Percentiles rank a stretch among this genome's conserved stretches.
Conservation (phyloP, 2,329 filamentous ascomycete genomes). For the Claviceps sp. region DNA sequence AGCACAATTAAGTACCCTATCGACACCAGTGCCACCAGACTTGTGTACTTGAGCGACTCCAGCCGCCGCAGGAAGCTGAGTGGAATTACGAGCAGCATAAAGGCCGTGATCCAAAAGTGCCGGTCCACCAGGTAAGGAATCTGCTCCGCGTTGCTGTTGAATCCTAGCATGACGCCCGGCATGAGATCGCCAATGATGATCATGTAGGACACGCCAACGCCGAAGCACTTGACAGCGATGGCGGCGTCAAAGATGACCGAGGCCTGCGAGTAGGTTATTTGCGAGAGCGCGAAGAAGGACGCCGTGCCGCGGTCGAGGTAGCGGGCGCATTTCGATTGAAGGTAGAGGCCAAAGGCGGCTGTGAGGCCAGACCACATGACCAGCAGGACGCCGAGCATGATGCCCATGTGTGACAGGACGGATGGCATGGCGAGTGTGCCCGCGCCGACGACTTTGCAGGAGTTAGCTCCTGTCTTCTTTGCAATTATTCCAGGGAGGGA, state of each 20-base stretch:
- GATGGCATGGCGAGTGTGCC: conserved; percentile 93
- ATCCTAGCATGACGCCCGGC: conserved; percentile 82
- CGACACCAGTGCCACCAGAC: conserved; percentile 76
- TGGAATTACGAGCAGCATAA: conserved; percentile 93
- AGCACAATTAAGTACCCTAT: conserved; percentile 90
- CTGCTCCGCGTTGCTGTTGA: conserved; percentile 48
- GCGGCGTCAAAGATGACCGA: conserved; percentile 91
- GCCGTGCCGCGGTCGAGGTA: conserved; percentile 82
- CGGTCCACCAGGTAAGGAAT: conserved; percentile 71
- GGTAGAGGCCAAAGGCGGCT: conserved; percentile 84
- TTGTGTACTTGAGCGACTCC: conserved; percentile 96
- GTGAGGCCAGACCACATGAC: conserved; percentile 87
- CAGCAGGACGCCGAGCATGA: conserved; percentile 67
- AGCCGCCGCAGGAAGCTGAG: conserved; percentile 81
- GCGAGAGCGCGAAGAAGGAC: conserved; percentile 93
- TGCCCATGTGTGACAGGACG: conserved; percentile 90
- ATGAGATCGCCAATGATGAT: conserved; percentile 98
- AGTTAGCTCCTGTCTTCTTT: conserved; percentile 7
- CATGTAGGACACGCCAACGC: conserved; percentile 90
- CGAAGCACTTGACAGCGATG: conserved; percentile 96
- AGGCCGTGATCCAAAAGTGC: conserved; percentile 95
- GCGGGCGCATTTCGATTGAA: conserved; percentile 82
- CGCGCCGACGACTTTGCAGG: conserved; percentile 64
- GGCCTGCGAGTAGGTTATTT: conserved; percentile 92
- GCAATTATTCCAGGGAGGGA: too few species aligned